Conservation (phyloP, 2,329 filamentous ascomycete species). For the Acrocalymma vagum region DNA sequence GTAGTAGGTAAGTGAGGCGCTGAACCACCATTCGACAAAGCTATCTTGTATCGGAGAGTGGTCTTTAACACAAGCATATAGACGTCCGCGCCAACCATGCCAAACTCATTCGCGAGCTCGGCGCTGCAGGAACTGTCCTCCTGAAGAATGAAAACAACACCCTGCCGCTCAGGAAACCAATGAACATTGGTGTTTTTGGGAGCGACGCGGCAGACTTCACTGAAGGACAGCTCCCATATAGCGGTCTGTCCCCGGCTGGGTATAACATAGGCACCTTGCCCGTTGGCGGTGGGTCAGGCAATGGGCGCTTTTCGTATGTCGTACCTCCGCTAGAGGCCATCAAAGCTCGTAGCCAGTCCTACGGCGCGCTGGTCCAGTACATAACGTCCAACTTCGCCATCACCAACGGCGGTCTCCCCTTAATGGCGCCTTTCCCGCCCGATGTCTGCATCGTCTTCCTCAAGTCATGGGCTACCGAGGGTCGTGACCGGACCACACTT, state of each 20-base stretch:
- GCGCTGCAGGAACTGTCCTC: constrained; percentile 46
- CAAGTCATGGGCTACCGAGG: constrained; percentile 59
- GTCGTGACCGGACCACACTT: constrained; percentile 46
- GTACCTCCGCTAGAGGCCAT: constrained; percentile 50
- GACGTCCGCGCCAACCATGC: constrained; percentile 48
- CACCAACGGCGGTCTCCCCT: constrained; percentile 25
- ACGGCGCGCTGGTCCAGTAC: constrained; percentile 54
- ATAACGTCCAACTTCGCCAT: constrained; percentile 47
- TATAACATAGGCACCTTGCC: constrained; percentile 52
- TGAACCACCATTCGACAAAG: no score
- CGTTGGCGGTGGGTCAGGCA: constrained; percentile 48
- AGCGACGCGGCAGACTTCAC: constrained; percentile 56
- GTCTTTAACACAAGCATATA: no score
- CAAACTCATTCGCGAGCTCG: constrained; percentile 45
- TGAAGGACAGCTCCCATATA: constrained; percentile 49
- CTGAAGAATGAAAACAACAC: constrained; percentile 57
- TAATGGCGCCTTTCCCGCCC: constrained; percentile 43
- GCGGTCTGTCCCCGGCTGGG: no score
- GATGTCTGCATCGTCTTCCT: constrained; percentile 64
- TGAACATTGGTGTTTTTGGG: constrained; percentile 56
- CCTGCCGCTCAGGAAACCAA: constrained; percentile 60
- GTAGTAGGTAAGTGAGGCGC: no score
- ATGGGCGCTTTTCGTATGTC: constrained; percentile 46
- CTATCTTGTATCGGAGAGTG: no score
- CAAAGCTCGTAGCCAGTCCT: constrained; percentile 24